Base-by-base conservation (phyloP, 2,329 filamentous ascomycete genomes). In the Colletotrichum tamarilloi region DNA sequence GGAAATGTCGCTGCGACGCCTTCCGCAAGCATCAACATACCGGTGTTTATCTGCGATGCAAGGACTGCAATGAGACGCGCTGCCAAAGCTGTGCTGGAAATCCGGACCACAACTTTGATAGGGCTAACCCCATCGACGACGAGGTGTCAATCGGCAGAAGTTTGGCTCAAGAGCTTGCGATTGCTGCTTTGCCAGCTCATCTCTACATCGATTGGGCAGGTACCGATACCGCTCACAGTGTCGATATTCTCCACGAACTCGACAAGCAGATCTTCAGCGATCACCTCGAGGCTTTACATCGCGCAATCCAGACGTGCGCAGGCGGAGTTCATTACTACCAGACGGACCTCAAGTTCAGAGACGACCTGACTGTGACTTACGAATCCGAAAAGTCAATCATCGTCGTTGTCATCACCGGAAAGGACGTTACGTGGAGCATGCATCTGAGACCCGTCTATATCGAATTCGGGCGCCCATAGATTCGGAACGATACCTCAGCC, bases 1-100 rank as follows among this genome's bases (percentile, higher is more conserved):
- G 78, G 9, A 83, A 83, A 65, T 85, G 83, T 62, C 80, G 76
- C 49, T 84, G 83, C 69, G 80, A 81, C 28, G 77, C 78, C 12
- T 77, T 76, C 8, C 78, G 77, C 11, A 81, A 79, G 30, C 80
- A 81, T 49, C 81, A 77, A 53, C 76, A 77, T 4, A 72, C 76
- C 1, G 62, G 76, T 2, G 76, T 30, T 5, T 78, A 59, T 24
- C 60, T 75, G 11, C 56, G 42, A 7, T 86, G 85, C 68, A n/a
- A 52, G 0, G 73, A 76, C 5, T 86, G 85, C 69, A 75, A 70
- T 7, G 78, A 78, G 7, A 80, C 80, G n/a, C 81, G 83, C 16
- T 86, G 85, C 76, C 72, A 73, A 12, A 77, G 73, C 32, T 86
- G 85, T 68, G 76, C 77, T 9, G 83, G 84, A 1, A 86, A 85